Conservation (phyloP, 495 filamentous ascomycete genomes). For the Lasiosphaeriaceae sp. region DNA sequence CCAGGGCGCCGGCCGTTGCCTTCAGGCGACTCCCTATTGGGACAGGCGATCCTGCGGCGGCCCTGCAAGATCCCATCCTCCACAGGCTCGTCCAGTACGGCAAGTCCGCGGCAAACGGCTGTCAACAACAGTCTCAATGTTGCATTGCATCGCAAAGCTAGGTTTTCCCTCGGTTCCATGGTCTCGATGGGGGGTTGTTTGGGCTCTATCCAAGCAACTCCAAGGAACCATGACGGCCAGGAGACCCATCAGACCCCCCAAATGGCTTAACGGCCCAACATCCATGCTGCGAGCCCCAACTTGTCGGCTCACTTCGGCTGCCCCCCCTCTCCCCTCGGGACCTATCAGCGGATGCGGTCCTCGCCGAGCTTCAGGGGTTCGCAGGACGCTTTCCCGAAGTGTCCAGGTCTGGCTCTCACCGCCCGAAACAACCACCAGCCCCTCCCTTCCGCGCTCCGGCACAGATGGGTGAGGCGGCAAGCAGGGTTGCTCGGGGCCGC, state of each 20-base stretch:
- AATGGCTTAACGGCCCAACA: too few relatives aligned
- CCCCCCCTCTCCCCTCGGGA: conserved; percentile 7
- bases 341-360: conserved; percentile 4
- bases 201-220: too few relatives aligned
- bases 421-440: conserved; percentile 19
- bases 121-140: background rate
- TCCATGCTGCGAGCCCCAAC: background rate
- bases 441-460: background rate
- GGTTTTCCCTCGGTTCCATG: background rate
- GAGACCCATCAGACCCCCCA: too few relatives aligned
- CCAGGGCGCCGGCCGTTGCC: background rate
- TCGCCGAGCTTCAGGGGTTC: conserved; percentile 14
- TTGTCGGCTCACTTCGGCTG: conserved; percentile 9
- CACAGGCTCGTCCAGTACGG: background rate
- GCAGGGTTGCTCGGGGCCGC: background rate
- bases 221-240: too few relatives aligned
- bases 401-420: conserved; percentile 18
- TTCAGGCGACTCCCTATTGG: background rate
- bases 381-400: conserved; percentile 18
- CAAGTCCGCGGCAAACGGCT: background rate
- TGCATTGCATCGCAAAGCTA: background rate
- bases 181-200: too few relatives aligned
- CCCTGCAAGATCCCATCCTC: too few relatives aligned
- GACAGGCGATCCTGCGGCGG: background rate
- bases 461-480: background rate